Base-by-base conservation (phyloP, 495 filamentous ascomycete species). In the Aspergillus biplanus region DNA sequence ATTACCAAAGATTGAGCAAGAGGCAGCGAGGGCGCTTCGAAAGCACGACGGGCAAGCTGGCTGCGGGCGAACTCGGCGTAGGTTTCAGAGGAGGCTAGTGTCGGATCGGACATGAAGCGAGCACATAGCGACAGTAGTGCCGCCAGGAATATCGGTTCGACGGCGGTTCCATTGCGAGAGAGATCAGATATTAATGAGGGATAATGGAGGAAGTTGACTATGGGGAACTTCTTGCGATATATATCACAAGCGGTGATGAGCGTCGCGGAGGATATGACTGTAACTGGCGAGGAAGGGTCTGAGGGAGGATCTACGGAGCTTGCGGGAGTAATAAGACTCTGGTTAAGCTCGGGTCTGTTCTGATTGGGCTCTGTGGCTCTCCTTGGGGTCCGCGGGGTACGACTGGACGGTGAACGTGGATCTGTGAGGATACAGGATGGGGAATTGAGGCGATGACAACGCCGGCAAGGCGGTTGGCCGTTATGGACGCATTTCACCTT, bases 401-500 rank as follows among this genome's bases (percentile, higher is more conserved):
- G 48, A 7, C 15, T 48, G 5, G 53, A 27, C 2, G 53, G 21
- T 1, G 66, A 39, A 4, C 67, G 72, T 15, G 78, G 72, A 48
- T 79, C 75, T 34, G 78, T 75, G 7, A 80, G 61, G 12, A 56
- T 48, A 48, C 78, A 80, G 11, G 35, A 52, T 7, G 63, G 56
- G 7, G 56, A 59, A 34, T 73, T 72, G n/a, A 62, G 54, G 18
- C 68, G 72, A 33, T 70, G 62, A 21, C 78, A 80, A 44, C 78
- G 74, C 21, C 67, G 75, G 61, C 78, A 80, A 1, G 78, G 78
- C 0, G 78, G 71, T 3, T 64, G 70, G 33, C 78, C 76, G 13
- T 78, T 69, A 68, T 80, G 76, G 5, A 76, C 52, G 37, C 78
- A 80, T 64, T 79, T 80, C 52, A 80, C 76, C 52, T 80, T 80